These are phyloP conservation scores for Prunus mongolica DNA, from an alignment of 306 rosid species.

Conservation along the genomic window DNA sequence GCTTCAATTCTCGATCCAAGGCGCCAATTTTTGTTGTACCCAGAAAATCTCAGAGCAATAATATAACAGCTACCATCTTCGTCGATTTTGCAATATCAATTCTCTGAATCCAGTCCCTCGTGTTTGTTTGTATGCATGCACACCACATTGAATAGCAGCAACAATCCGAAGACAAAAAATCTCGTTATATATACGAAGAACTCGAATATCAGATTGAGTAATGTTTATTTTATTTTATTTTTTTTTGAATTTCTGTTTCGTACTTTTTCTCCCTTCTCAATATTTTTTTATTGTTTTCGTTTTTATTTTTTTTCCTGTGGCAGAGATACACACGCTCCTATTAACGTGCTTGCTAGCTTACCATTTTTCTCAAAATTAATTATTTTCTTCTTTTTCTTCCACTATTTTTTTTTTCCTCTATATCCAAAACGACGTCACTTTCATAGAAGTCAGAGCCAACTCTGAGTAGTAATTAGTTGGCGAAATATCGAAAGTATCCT, in stretches of 20 bases:
- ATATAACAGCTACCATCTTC: background rate
- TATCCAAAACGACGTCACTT: conserved; percentile 4
- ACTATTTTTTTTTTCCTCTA: too few species aligned
- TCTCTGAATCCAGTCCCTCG: background rate
- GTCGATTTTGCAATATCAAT: background rate
- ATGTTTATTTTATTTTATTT: background rate
- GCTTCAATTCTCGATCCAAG: conserved; percentile 30
- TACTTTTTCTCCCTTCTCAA: background rate
- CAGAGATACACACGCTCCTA: conserved; percentile 28
- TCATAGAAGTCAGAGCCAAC: background rate
- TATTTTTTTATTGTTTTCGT: background rate
- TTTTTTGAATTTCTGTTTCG: background rate
- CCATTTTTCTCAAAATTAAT: background rate
- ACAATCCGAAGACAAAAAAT: background rate
- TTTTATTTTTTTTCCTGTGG: conserved; percentile 18
- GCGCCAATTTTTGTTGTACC: background rate
- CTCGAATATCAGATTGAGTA: background rate
- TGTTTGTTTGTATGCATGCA: background rate
- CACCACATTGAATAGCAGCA: background rate
- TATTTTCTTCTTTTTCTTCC: too few species aligned
- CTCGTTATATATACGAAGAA: background rate
- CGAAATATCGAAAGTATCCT: background rate
- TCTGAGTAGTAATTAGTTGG: background rate
- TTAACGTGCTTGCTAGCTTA: conserved; percentile 24
- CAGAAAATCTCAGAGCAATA: background rate